Base-by-base conservation (phyloP, 176 grass and related monocot genomes). In the barley (Hordeum vulgare) region DNA sequence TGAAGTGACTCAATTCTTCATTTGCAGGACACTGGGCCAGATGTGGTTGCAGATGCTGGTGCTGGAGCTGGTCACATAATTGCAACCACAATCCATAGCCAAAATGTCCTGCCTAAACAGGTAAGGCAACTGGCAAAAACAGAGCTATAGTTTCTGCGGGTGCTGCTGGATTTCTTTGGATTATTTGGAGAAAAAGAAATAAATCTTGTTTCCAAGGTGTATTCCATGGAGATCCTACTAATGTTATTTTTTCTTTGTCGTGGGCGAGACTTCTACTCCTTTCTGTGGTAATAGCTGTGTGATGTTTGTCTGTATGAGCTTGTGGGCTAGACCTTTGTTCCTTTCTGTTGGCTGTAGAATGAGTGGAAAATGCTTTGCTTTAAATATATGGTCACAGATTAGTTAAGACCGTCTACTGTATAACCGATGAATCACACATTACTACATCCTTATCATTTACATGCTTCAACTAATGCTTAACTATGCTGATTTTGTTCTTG, bases 51-150 rank as follows among this genome's bases (percentile, higher is more conserved):
- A 68, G 83, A 80, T 81, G 76, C 86, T 65, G 83, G 81, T 82
- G 41, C 79, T 79, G 90, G 93, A 88, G 77, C 74, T 71, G 90
- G 88, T 51, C 93, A 83, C 70, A 21, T 95, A 86, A 93, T 91
- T 86, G 89, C 93, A 10, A 89, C 90, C 62, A 88, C 83, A 42
- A 76, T 93, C 45, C 81, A 34, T 41, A 87, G 89, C 14, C 80
- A 85, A 75, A 93, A 93, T 47, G 96, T 90, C 40, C 73, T 86
- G 79, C 84, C 93, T 79, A 98, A 93, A 78, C 90, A 98, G 86
- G 95, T 91, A 23, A 28, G 0, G 45, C 45, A 47, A 47, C 45
- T 47, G 45, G 45, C 45, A 47, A 47, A 47, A 14, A 51, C 15
- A 51, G 47, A 51, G 15, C 18, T 51, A 51, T 51, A 18, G 15